These are phyloP conservation scores for Zychaea mexicana DNA, from an alignment of 371 early-diverging fungal species.

Conservation along the genomic window DNA sequence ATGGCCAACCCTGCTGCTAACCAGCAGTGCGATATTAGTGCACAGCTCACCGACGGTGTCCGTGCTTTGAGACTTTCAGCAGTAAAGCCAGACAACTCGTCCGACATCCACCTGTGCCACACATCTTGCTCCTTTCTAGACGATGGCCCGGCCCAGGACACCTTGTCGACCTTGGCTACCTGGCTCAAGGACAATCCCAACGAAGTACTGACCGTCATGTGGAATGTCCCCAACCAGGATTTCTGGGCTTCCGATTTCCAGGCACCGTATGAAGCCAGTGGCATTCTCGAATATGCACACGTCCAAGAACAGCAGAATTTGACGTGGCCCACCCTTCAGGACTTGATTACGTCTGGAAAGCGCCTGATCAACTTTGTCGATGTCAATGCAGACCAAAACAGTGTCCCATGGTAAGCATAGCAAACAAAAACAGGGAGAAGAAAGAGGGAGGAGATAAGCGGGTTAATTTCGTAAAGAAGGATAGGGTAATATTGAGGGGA, in stretches of 20 bases:
- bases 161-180: slow-evolving; percentile 47
- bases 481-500: too few species aligned
- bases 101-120: slow-evolving; percentile 70
- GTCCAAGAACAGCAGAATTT: slow-evolving; percentile 38
- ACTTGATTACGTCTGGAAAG: slow-evolving; percentile 67
- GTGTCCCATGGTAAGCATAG: slow-evolving; percentile 61
- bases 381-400: slow-evolving; percentile 48
- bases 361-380: slow-evolving; percentile 71
- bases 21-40: slow-evolving; percentile 60
- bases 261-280: slow-evolving; percentile 57
- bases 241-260: slow-evolving; percentile 53
- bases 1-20: slow-evolving; percentile 63
- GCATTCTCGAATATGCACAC: slow-evolving; percentile 57
- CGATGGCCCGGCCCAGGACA: slow-evolving; percentile 54
- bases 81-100: slow-evolving; percentile 31
- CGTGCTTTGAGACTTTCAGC: slow-evolving; percentile 75
- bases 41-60: slow-evolving; percentile 73
- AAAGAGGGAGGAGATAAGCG: background rate
- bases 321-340: slow-evolving; percentile 70
- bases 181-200: slow-evolving; percentile 66
- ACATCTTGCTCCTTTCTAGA: slow-evolving; percentile 61
- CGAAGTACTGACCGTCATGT: slow-evolving; percentile 74
- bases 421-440: background rate
- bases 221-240: slow-evolving; percentile 61
- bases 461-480: too few species aligned